Conservation (phyloP, 352 stramenopile species). For the Stramenopiles sp. region DNA sequence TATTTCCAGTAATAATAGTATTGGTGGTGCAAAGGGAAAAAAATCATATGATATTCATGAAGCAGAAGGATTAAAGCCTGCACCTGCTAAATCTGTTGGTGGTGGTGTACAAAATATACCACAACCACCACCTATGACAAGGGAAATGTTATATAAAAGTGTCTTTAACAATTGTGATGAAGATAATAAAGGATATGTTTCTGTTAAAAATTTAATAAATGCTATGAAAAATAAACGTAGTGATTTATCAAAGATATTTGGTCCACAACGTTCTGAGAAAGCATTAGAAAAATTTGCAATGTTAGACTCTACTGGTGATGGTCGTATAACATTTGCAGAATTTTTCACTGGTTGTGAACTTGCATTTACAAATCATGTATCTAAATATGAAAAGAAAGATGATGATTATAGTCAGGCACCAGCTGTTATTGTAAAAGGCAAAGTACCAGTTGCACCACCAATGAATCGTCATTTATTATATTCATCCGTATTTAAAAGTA, state of each 20-base stretch:
- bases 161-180: conserved; percentile 1
- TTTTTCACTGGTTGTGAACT: not conserved
- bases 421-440: not conserved
- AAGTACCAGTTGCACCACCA: not conserved
- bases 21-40: not conserved
- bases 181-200: not conserved
- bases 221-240: conserved; percentile 8
- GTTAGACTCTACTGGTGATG: not conserved
- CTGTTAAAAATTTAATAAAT: not conserved
- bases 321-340: not conserved
- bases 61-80: not conserved
- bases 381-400: not conserved
- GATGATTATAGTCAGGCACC: not conserved
- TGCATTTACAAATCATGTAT: conserved; percentile 4
- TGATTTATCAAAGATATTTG: not conserved
- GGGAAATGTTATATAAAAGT: not conserved
- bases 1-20: no score
- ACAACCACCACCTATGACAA: not conserved
- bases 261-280: not conserved
- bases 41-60: not conserved
- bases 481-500: not conserved
- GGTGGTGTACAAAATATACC: not conserved
- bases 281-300: not conserved
- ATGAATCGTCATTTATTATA: conserved; percentile 6
- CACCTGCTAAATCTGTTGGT: not conserved